Percentiles rank a stretch among this genome's conserved stretches.
These are phyloP conservation scores for Hypoxylon subgilvum DNA, from an alignment of 495 filamentous ascomycete species.

Conservation along the genomic window DNA sequence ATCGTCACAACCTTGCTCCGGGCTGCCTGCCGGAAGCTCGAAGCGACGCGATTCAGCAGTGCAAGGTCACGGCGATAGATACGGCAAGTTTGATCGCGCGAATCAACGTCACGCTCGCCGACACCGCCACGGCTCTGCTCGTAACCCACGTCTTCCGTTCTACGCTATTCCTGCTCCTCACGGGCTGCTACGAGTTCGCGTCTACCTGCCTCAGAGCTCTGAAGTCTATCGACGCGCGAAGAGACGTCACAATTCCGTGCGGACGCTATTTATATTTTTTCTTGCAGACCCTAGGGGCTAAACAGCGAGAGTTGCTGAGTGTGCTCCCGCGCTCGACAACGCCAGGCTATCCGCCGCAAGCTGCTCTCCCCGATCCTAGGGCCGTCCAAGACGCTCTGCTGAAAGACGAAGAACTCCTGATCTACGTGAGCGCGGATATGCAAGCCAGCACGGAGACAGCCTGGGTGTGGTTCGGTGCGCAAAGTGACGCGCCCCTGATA, in stretches of 20 bases:
- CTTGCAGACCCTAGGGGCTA: constrained; percentile 65
- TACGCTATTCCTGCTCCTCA: constrained; percentile 77
- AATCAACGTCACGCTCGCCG: constrained; percentile 52
- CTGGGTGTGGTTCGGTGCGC: constrained; percentile 85
- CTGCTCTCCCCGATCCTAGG: constrained; percentile 29
- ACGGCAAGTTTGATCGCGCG: constrained; percentile 77
- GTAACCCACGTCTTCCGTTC: constrained; percentile 92
- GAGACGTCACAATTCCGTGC: constrained; percentile 77
- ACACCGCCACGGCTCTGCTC: constrained; percentile 58
- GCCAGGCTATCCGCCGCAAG: constrained; percentile 32
- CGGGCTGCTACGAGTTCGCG: constrained; percentile 73
- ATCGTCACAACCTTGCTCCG: constrained; percentile 88
- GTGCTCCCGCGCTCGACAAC: constrained; percentile 40
- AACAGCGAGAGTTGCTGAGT: constrained; percentile 56
- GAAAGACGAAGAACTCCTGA: constrained; percentile 89
- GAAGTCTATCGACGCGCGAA: constrained; percentile 68
- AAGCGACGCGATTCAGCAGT: constrained; percentile 74
- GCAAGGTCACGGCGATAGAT: constrained; percentile 74
- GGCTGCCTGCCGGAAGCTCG: constrained; percentile 69
- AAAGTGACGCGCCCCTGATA: constrained; percentile 47
- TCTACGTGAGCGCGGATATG: constrained; percentile 86
- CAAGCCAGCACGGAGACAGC: constrained; percentile 79
- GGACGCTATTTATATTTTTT: constrained; percentile 88
- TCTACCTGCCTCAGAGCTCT: constrained; percentile 73
- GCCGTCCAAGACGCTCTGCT: constrained; percentile 59